Conservation (phyloP, 1,284 basidiomycete genomes). For the Trichosporon sp. region DNA sequence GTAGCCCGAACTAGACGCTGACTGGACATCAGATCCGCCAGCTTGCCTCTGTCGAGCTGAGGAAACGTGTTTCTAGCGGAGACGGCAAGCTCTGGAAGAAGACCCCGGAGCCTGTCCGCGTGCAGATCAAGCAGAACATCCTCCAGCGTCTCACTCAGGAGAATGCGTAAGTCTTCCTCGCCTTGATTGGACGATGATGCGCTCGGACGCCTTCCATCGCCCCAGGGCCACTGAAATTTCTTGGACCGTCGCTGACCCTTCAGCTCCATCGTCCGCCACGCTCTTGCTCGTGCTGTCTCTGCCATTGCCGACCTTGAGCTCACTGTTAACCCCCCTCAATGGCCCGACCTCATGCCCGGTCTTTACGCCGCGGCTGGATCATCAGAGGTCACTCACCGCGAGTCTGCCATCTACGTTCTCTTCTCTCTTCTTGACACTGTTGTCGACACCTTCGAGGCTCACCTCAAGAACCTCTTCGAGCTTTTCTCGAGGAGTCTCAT, state of each 20-base stretch:
- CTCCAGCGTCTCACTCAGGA: conserved; percentile 79
- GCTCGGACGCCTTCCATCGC: conserved; percentile 1
- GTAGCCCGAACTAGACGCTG: not conserved
- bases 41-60: conserved; percentile 95
- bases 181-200: conserved; percentile 9
- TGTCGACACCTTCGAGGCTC: conserved; percentile 80
- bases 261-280: conserved; percentile 84
- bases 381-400: conserved; percentile 72
- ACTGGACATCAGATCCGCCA: conserved; percentile 74
- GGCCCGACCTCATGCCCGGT: conserved; percentile 88
- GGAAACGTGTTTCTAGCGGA: conserved; percentile 84
- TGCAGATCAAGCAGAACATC: conserved; percentile 82
- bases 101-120: conserved; percentile 70
- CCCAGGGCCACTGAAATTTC: conserved; percentile 14
- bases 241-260: not conserved
- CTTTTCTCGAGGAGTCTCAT: conserved; percentile 76
- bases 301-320: conserved; percentile 91
- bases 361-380: conserved; percentile 79
- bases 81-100: conserved; percentile 83
- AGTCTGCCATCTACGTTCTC: conserved; percentile 88
- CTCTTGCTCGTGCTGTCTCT: conserved; percentile 87
- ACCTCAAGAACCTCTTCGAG: conserved; percentile 77
- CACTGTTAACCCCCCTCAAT: conserved; percentile 67
- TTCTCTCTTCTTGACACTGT: conserved; percentile 91
- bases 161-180: conserved; percentile 64